Conservation (phyloP, 257 asterid genomes). For the Scutellaria minor region DNA sequence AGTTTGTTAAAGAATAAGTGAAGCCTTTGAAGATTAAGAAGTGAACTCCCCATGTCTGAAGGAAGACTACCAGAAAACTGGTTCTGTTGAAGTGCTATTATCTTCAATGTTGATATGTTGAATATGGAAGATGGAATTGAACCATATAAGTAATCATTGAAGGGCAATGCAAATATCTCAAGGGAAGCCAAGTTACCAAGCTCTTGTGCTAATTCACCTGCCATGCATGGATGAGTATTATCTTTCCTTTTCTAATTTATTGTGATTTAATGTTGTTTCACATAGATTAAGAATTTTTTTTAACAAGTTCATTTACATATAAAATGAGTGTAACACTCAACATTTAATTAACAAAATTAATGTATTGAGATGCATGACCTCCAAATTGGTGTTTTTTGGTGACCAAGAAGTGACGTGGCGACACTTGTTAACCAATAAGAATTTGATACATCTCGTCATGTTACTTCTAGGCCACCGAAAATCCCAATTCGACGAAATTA, state of each 20-base stretch:
- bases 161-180: not conserved
- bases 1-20: conserved; percentile 31
- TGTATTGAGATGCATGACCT: too few relatives aligned
- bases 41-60: not conserved
- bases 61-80: conserved; percentile 29
- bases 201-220: conserved; percentile 53
- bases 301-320: too few relatives aligned
- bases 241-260: too few relatives aligned
- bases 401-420: too few relatives aligned
- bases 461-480: too few relatives aligned
- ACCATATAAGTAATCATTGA: conserved; percentile 13
- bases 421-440: too few relatives aligned
- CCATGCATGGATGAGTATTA: not conserved
- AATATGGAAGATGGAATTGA: conserved; percentile 33
- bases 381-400: too few relatives aligned
- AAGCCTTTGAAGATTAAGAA: conserved; percentile 36
- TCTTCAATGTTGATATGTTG: conserved; percentile 27
- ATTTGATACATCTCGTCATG: too few relatives aligned
- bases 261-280: not conserved
- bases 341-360: too few relatives aligned
- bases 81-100: not conserved
- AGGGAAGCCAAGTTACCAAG: conserved; percentile 32
- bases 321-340: too few relatives aligned
- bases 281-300: too few relatives aligned
- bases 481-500: too few relatives aligned